Base-by-base conservation (phyloP, 2,329 filamentous ascomycete species). In the Aspergillus floridensis region DNA sequence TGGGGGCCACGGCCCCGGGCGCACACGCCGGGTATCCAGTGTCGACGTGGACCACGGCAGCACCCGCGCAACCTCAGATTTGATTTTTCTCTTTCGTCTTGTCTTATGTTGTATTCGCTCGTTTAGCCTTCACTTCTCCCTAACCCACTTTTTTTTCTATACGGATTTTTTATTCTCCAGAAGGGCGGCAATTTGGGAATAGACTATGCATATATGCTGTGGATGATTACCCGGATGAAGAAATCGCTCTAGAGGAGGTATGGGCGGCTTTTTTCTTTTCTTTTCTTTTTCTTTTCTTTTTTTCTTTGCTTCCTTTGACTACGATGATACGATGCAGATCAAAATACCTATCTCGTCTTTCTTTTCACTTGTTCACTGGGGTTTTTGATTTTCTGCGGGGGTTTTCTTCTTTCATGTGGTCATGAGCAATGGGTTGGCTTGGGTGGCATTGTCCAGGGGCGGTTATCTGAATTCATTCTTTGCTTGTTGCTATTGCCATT, bases 11-110 rank as follows among this genome's bases (percentile, higher is more conserved):
- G 3, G 56, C 66, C 2, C 67, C 70, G 7, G 64, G 66, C 1
- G 68, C 68, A 21, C 73, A 75, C 57, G 59, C 72, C 4, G 70
- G 66, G 54, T 76, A 76, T 51, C 69, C 73, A 8, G 66, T 76
- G 21, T 68, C 74, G 14, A 65, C 73, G 14, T 76, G 74, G 74
- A 73, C 73, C n/a, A 74, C 74, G 11, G 69, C 74, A 12, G 71
- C 74, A 44, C 68, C 73, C 19, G 71, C 74, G 31, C 74, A 76
- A 59, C 74, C 74, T 29, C 73, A 74, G 62, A 76, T 76, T 35
- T 76, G 68, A 74, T 50, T 57, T 58, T 60, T 47, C 49, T 16
- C 49, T 24, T 56, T 51, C 54, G 51, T 61, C 26, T 59, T 61
- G 63, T 47, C 61, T 58, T 53, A 52, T 51, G 22, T 38, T 31